Evolutionary conservation across 2,329 filamentous ascomycete genomes (phyloP), one percentile per base, ranked within the genome.

Genomic region (Trichoderma sp.): DNA sequence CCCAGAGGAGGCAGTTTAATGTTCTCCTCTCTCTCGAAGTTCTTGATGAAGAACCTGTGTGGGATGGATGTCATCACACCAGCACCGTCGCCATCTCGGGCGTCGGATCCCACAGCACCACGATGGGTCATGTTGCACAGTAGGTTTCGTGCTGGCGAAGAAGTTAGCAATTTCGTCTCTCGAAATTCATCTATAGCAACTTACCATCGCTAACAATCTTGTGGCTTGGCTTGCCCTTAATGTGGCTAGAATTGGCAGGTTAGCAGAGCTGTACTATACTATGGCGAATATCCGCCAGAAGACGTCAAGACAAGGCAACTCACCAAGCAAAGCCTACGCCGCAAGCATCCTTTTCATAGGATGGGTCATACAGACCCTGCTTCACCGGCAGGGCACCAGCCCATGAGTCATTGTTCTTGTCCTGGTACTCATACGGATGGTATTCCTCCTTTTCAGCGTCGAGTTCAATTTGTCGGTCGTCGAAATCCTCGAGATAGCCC

Each of bases 111-210:
- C 76, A 98, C 95, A 72, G 96, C 96, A 86, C 96, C 96, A 80
- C 96, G 91, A 86, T 99, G 96, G 86, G 96, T 98, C 96, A 99
- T 99, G 87, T 99, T 98, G 87, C 96, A 99, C 72, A 99, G 90
- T 71, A 99, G 86, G 82, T 94, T 97, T 74, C 93, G 91, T 74
- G 94, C 93, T 96, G 72, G n/a, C 32, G 14, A 26, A 46, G 59
- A 59, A 14, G 43, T 72, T 54, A 68, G 52, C 55, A 10, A 73
- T 65, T 13, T 21, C 32, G n/a, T 21, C 37, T 46, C 37, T 30
- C 28, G 13, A 4, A 7, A 8, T 28, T 18, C 7, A 43, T 37
- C 18, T 24, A 14, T 46, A 32, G 16, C n/a, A 43, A 82, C 89
- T 84, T 82, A 96, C 93, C 95, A 97, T 98, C 95, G 83, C 92